Evolutionary conservation across 192 early-diverging fungal genomes (phyloP).

Genomic region (Coemansia interrupta): DNA sequence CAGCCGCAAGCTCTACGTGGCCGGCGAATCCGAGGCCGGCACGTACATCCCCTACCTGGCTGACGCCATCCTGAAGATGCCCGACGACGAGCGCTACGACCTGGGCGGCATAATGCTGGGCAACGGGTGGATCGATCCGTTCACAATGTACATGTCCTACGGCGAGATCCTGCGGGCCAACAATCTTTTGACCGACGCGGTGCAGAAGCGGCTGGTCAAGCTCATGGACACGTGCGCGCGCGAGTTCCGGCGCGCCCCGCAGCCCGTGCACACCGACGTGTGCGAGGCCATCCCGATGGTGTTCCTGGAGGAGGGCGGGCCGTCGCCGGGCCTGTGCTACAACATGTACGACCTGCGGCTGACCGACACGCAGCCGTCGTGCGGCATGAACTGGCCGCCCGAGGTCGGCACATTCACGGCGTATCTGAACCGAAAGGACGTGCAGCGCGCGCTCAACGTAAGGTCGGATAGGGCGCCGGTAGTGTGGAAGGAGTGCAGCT

Average conservation of each 20-base stretch:
- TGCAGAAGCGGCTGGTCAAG: constrained; percentile 21
- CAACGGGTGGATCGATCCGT: constrained; percentile 76
- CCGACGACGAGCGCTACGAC: constrained; percentile 16
- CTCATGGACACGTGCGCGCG: constrained; percentile 36
- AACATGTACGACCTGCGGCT: constrained; percentile 73
- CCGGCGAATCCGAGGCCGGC: constrained; percentile 74
- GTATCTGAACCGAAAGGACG: constrained; percentile 53
- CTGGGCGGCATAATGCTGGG: constrained; percentile 62
- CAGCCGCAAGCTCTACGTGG: constrained; percentile 58
- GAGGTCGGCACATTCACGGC: constrained; percentile 40
- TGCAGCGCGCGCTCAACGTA: constrained; percentile 56
- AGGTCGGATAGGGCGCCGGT: constrained; percentile 8
- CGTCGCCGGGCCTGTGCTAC: constrained; percentile 53
- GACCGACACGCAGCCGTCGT: constrained; percentile 57
- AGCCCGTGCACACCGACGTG: constrained; percentile 44
- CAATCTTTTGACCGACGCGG: constrained; percentile 19
- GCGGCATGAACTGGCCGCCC: constrained; percentile 61
- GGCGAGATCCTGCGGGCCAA: constrained; percentile 44
- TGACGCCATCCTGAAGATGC: constrained; percentile 52
- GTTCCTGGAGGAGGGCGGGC: constrained; percentile 39
- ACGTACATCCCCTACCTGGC: constrained; percentile 70
- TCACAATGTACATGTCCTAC: constrained; percentile 56
- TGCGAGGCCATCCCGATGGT: constrained; percentile 38
- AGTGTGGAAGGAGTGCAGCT: constrained; percentile 63
- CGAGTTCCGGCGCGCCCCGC: constrained; percentile 43